A percentile compares a stretch with the other conserved stretches of the same genome.
Conservation (phyloP, 1,284 basidiomycete genomes). For the Uromyces viciae-fabae region DNA sequence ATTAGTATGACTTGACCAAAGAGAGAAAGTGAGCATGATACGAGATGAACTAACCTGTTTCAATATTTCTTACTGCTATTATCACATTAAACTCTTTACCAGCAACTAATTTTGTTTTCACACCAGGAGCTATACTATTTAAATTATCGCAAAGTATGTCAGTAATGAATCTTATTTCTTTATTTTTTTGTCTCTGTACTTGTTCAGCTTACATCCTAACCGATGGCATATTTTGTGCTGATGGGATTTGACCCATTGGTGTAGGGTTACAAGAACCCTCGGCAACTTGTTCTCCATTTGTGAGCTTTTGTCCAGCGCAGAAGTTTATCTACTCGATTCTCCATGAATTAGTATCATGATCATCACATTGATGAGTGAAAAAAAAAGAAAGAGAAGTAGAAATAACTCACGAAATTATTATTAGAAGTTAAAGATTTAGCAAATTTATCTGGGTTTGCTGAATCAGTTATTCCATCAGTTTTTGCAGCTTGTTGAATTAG, state of each 20-base stretch:
- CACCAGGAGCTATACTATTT: too few relatives aligned
- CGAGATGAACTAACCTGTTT: too few relatives aligned
- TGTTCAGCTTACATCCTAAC: constrained; percentile 36
- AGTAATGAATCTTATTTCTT: too few relatives aligned
- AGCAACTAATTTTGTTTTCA: too few relatives aligned
- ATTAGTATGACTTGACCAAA: too few relatives aligned
- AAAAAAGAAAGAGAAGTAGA: background rate
- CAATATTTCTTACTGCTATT: too few relatives aligned
- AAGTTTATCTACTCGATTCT: constrained; percentile 17
- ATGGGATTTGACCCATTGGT: constrained; percentile 32
- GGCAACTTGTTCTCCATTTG: constrained; percentile 23
- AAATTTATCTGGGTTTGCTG: constrained; percentile 22
- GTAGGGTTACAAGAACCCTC: constrained; percentile 41
- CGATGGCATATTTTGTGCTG: constrained; percentile 30
- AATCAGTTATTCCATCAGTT: constrained; percentile 5
- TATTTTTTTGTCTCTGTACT: too few relatives aligned
- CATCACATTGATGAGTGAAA: too few relatives aligned
- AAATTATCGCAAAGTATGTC: too few relatives aligned
- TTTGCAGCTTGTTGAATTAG: constrained; percentile 11
- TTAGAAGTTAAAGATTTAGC: constrained; percentile 16
- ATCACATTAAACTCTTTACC: too few relatives aligned
- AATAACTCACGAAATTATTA: constrained; percentile 34
- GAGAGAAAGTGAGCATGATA: too few relatives aligned
- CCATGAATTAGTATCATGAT: background rate
- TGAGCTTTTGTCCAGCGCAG: constrained; percentile 21